Evolutionary conservation across 2,329 filamentous ascomycete genomes (phyloP).

Genomic region (Botryosphaeria dothidea): DNA sequence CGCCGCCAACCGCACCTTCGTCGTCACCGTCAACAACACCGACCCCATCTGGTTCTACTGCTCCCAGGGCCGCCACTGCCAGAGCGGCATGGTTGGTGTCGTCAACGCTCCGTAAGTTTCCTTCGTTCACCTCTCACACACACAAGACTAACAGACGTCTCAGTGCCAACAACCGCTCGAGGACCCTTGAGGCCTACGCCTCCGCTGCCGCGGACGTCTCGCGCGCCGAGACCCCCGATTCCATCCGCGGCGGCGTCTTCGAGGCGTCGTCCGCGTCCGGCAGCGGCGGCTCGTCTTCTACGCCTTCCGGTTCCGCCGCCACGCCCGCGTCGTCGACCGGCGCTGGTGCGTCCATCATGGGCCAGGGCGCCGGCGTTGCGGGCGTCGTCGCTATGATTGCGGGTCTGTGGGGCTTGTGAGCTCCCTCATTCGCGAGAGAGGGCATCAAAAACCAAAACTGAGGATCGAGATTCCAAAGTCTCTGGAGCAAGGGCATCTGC

Average conservation of each 20-base stretch:
- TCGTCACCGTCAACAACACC: slow-evolving; percentile 37
- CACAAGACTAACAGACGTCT: too few species aligned
- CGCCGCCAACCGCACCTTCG: slow-evolving; percentile 33
- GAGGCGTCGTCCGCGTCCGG: slow-evolving; percentile 22
- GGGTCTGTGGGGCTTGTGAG: slow-evolving; percentile 14
- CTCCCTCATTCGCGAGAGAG: too few species aligned
- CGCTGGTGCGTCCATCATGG: slow-evolving; percentile 28
- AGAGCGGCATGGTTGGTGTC: slow-evolving; percentile 41
- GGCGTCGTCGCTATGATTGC: slow-evolving; percentile 6
- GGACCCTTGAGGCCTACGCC: slow-evolving; percentile 26
- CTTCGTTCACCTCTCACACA: neutral
- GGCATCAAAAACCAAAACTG: neutral
- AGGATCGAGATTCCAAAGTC: neutral
- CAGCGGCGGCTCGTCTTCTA: slow-evolving; percentile 18
- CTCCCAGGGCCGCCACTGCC: slow-evolving; percentile 40
- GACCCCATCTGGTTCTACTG: slow-evolving; percentile 44
- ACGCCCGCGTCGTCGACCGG: slow-evolving; percentile 17
- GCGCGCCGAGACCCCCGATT: slow-evolving; percentile 28
- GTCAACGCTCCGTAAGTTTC: slow-evolving; percentile 40
- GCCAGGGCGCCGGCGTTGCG: neutral
- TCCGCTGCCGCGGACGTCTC: slow-evolving; percentile 25
- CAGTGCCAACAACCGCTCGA: slow-evolving; percentile 23
- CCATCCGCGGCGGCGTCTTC: slow-evolving; percentile 26
- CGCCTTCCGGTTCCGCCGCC: slow-evolving; percentile 24
- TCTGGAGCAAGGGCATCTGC: too few species aligned